phyloP scores from a whole-genome alignment of 177 flowering plant species.

The Vitis hybrid region DNA sequence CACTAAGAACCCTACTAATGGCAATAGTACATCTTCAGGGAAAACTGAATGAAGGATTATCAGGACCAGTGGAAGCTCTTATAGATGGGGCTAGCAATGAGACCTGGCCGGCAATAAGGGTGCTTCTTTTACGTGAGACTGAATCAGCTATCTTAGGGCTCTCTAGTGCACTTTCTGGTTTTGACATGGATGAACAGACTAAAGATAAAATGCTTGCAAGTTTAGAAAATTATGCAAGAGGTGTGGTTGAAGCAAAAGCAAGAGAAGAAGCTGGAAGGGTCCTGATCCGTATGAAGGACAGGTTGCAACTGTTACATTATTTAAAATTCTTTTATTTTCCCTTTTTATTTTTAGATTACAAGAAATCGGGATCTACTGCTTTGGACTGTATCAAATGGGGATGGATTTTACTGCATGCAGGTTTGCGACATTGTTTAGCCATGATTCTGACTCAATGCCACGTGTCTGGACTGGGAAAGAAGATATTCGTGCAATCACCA shows the following conservation, averaged over 20 bases:
- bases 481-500: constrained; percentile 89
- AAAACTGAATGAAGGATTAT: constrained; percentile 67
- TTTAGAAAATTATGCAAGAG: constrained; percentile 63
- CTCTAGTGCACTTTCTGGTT: constrained; percentile 71
- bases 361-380: not conserved
- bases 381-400: not conserved
- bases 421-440: constrained; percentile 85
- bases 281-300: constrained; percentile 90
- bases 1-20: not conserved
- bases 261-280: constrained; percentile 93
- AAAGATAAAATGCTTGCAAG: constrained; percentile 57
- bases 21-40: constrained; percentile 37
- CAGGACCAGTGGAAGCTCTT: constrained; percentile 89
- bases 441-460: constrained; percentile 96
- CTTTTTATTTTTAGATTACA: not conserved
- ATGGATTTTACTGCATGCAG: constrained; percentile 31
- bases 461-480: constrained; percentile 98
- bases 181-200: constrained; percentile 70
- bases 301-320: constrained; percentile 34
- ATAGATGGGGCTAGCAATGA: constrained; percentile 77
- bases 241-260: constrained; percentile 77
- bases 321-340: not conserved
- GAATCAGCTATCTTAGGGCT: constrained; percentile 69
- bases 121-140: constrained; percentile 72
- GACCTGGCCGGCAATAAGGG: constrained; percentile 95